Evolutionary conservation across 805 yeast species (phyloP).

Genomic region (Wickerhamiella brachini): DNA sequence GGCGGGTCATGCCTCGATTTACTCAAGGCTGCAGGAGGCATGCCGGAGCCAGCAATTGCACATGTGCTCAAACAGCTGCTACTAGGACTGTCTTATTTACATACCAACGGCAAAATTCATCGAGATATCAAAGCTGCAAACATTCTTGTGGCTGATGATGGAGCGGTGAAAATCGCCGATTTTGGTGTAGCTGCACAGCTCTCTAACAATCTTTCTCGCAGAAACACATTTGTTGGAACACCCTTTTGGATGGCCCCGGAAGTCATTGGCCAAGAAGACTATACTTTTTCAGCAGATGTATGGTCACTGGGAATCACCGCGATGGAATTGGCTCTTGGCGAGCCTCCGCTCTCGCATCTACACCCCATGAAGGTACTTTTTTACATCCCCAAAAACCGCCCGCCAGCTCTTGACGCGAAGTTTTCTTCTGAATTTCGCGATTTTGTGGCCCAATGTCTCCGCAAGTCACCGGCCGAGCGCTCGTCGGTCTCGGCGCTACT

Average conservation of each 20-base stretch:
- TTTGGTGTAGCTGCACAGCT: slow-evolving; percentile 88
- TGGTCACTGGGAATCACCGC: slow-evolving; percentile 76
- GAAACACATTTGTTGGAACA: slow-evolving; percentile 34
- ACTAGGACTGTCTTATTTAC: slow-evolving; percentile 51
- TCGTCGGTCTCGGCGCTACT: slow-evolving; percentile 51
- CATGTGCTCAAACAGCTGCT: slow-evolving; percentile 42
- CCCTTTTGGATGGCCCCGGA: slow-evolving; percentile 99
- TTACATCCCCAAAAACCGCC: slow-evolving; percentile 34
- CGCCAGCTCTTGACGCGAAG: slow-evolving; percentile 29
- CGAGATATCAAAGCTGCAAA: slow-evolving; percentile 93
- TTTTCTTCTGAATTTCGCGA: slow-evolving; percentile 43
- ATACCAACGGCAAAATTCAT: slow-evolving; percentile 61
- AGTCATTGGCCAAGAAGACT: slow-evolving; percentile 75
- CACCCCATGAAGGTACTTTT: slow-evolving; percentile 42
- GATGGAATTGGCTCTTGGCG: slow-evolving; percentile 56
- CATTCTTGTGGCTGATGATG: slow-evolving; percentile 51
- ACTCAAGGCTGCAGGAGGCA: slow-evolving; percentile 35
- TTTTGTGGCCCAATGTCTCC: slow-evolving; percentile 57
- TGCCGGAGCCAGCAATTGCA: slow-evolving; percentile 42
- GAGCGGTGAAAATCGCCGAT: slow-evolving; percentile 81
- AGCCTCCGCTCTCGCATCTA: slow-evolving; percentile 50
- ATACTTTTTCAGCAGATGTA: slow-evolving; percentile 59
- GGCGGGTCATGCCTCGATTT: slow-evolving; percentile 67
- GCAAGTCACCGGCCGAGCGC: slow-evolving; percentile 52
- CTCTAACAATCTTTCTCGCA: slow-evolving; percentile 39